phyloP scores from a whole-genome alignment of 2,329 filamentous ascomycete genomes.

The Cladosporium oxysporum region DNA sequence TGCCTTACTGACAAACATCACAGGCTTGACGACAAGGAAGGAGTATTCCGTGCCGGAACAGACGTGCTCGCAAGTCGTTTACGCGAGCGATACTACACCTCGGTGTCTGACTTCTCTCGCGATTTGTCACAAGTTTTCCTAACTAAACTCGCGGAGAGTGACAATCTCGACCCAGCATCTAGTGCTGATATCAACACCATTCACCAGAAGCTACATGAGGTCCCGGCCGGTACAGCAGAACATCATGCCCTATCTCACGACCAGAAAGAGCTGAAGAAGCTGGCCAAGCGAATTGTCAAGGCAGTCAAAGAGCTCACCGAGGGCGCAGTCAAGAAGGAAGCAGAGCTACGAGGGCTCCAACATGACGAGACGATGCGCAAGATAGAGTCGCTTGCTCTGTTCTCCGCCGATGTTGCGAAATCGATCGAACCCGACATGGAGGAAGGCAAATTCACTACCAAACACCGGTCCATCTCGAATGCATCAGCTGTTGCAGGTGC shows the following conservation, averaged over 20 bases:
- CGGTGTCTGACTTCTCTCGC: slow-evolving; percentile 60
- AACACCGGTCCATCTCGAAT: slow-evolving; percentile 34
- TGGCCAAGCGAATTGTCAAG: slow-evolving; percentile 89
- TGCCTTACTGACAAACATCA: slow-evolving; percentile 41
- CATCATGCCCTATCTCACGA: slow-evolving; percentile 56
- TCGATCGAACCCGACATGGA: slow-evolving; percentile 50
- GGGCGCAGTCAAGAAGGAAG: slow-evolving; percentile 74
- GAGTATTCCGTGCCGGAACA: slow-evolving; percentile 57
- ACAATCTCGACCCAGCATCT: slow-evolving; percentile 30
- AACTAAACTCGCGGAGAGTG: slow-evolving; percentile 40
- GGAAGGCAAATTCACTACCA: slow-evolving; percentile 42
- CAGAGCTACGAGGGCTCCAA: slow-evolving; percentile 72
- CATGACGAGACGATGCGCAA: slow-evolving; percentile 71
- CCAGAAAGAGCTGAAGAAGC: slow-evolving; percentile 75
- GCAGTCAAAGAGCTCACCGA: slow-evolving; percentile 77
- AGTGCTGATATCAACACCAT: slow-evolving; percentile 40
- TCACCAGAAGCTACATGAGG: slow-evolving; percentile 44
- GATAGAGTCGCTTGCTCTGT: slow-evolving; percentile 68
- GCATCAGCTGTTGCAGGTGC: slow-evolving; percentile 46
- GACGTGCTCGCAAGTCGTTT: slow-evolving; percentile 55
- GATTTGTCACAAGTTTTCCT: slow-evolving; percentile 58
- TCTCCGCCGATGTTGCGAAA: slow-evolving; percentile 47
- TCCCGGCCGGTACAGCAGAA: slow-evolving; percentile 38
- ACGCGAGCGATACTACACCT: slow-evolving; percentile 59
- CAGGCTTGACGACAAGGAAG: slow-evolving; percentile 62